phyloP scores from a whole-genome alignment of 306 rosid species.

The Arachis hypogaea region DNA sequence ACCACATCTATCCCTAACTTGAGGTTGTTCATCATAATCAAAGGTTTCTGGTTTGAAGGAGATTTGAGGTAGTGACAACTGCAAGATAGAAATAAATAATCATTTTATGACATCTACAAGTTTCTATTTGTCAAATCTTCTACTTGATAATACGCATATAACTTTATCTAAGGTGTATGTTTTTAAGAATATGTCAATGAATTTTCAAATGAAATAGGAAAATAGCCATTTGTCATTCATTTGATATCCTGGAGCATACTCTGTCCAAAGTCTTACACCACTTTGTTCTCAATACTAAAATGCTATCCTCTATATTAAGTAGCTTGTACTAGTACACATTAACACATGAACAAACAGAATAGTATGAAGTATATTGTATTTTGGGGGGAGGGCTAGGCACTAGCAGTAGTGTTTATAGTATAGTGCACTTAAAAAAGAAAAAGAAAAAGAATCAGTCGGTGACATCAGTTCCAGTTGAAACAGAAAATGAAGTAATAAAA shows the following conservation, averaged over 20 bases:
- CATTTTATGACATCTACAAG: slow-evolving; percentile 14
- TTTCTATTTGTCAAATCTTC: background rate
- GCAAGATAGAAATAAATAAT: slow-evolving; percentile 27
- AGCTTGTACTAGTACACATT: background rate
- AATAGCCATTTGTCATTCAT: background rate
- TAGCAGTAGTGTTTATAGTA: background rate
- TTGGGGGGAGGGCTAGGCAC: background rate
- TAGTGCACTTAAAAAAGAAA: no score
- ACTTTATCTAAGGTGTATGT: background rate
- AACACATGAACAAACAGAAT: background rate
- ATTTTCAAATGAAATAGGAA: background rate
- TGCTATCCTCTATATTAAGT: background rate
- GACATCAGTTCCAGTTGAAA: background rate
- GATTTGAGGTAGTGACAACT: slow-evolving; percentile 26
- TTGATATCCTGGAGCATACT: background rate
- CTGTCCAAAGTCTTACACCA: background rate
- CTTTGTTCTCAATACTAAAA: background rate
- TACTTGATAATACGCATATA: background rate
- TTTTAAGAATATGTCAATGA: background rate
- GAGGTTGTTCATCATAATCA: slow-evolving; percentile 57
- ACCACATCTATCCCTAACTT: slow-evolving; percentile 82
- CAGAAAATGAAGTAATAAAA: slow-evolving; percentile 22
- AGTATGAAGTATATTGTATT: background rate
- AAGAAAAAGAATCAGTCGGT: background rate
- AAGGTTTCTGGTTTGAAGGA: slow-evolving; percentile 19